Percentiles rank a stretch among this genome's conserved stretches.
Evolutionary conservation across 768 basidiomycete species (phyloP).

Genomic region (Tricholoma furcatifolium): DNA sequence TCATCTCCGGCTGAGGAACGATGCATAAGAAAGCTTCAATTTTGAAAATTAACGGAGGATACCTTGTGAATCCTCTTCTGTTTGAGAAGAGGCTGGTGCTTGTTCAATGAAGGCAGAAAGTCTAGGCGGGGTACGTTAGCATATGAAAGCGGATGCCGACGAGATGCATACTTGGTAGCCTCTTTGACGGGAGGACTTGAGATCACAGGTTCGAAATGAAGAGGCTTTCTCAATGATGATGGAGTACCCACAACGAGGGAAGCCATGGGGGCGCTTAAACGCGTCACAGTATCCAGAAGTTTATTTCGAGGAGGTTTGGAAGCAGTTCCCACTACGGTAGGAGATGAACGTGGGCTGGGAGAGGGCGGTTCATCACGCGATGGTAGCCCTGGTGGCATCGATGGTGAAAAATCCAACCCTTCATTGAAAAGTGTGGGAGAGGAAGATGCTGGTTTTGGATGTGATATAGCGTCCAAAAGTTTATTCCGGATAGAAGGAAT

Average conservation of each 20-base stretch:
- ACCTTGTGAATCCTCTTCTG: conserved; percentile 43
- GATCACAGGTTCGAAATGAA: conserved; percentile 22
- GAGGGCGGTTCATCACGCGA: neutral
- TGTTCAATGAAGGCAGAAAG: too few relatives aligned
- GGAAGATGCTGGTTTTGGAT: conserved; percentile 1
- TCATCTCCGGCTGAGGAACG: conserved; percentile 4
- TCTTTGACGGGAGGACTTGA: conserved; percentile 13
- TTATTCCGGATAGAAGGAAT: conserved; percentile 3
- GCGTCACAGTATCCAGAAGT: conserved; percentile 3
- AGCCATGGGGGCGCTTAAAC: conserved; percentile 14
- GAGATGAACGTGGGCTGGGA: conserved; percentile 2
- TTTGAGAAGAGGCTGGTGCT: conserved; percentile 28
- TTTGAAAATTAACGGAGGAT: neutral
- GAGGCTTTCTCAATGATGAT: conserved; percentile 15
- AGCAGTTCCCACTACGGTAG: conserved; percentile 6
- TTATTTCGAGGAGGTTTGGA: conserved; percentile 1
- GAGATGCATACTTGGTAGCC: conserved; percentile 19
- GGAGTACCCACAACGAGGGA: conserved; percentile 21
- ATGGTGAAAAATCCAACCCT: neutral
- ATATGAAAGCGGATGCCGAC: neutral
- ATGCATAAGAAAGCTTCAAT: neutral
- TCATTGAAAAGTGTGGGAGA: conserved; percentile 8
- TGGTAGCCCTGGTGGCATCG: neutral
- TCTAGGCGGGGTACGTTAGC: neutral
- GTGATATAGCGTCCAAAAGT: conserved; percentile 7